A percentile compares a stretch with the other conserved stretches of the same genome.
phyloP scores from a whole-genome alignment of 148 eudicot genomes.

The Chenopodium quinoa region DNA sequence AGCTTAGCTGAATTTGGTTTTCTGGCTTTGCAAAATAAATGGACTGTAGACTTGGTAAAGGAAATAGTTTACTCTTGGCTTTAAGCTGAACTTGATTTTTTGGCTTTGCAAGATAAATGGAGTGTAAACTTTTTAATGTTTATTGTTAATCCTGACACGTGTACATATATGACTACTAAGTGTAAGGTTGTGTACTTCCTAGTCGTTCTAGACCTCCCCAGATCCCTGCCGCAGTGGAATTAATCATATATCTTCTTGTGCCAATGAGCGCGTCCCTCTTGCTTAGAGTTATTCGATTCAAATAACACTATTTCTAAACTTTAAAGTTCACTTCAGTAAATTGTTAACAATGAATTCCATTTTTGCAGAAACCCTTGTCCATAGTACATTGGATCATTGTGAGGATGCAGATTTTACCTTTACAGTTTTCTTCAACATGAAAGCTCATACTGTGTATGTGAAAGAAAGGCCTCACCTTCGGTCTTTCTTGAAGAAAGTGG shows the following conservation, averaged over 20 bases:
- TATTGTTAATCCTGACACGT: background rate
- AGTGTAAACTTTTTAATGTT: background rate
- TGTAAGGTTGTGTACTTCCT: too few relatives aligned
- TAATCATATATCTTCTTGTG: too few relatives aligned
- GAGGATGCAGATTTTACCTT: conserved; percentile 84
- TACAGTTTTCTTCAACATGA: conserved; percentile 74
- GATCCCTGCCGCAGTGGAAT: background rate
- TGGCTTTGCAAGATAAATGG: background rate
- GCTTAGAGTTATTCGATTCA: background rate
- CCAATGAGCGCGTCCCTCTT: background rate
- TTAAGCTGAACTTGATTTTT: background rate
- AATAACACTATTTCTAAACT: background rate
- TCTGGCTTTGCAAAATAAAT: too few relatives aligned
- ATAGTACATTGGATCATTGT: conserved; percentile 79
- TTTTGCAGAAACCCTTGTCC: conserved; percentile 89
- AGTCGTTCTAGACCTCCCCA: background rate
- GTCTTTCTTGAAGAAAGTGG: conserved; percentile 69
- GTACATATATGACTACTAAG: too few relatives aligned
- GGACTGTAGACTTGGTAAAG: too few relatives aligned
- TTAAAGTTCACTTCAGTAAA: background rate
- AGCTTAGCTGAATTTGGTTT: too few relatives aligned
- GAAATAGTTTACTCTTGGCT: background rate
- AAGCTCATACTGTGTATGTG: conserved; percentile 80
- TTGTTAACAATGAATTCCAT: conserved; percentile 11
- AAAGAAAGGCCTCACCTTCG: conserved; percentile 84